Conservation (phyloP, 2,329 filamentous ascomycete species). For the Trichoderma citrinoviride region DNA sequence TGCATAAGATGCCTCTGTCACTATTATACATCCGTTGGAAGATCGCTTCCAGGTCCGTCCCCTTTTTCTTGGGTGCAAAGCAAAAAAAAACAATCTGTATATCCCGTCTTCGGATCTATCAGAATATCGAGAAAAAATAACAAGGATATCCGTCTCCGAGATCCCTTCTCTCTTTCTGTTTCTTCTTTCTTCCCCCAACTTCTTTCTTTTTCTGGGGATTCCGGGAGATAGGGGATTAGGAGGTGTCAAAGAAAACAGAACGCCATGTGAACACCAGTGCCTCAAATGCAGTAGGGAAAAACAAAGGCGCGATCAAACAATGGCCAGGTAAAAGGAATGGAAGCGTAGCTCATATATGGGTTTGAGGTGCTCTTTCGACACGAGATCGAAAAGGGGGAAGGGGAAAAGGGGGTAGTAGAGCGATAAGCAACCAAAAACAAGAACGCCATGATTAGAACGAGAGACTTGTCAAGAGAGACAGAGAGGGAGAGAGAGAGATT, state of each 20-base stretch:
- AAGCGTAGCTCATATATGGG: neutral
- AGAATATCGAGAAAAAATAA: neutral
- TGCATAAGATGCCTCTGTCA: neutral
- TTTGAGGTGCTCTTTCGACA: neutral
- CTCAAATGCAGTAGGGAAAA: neutral
- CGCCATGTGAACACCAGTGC: slow-evolving; percentile 14
- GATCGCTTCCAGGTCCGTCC: neutral
- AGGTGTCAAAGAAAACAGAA: neutral
- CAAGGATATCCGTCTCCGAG: neutral
- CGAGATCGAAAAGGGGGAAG: neutral
- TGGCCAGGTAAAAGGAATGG: neutral
- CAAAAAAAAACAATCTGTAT: slow-evolving; percentile 10
- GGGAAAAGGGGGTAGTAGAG: neutral
- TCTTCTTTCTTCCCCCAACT: neutral
- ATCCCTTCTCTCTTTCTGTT: neutral
- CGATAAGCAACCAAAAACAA: neutral
- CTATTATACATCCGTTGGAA: slow-evolving; percentile 21
- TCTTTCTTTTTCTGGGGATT: neutral
- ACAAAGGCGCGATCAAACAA: neutral
- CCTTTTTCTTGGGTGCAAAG: neutral
- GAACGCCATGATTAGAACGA: neutral
- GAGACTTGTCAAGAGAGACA: neutral
- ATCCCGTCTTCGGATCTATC: neutral
- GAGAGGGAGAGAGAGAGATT: neutral
- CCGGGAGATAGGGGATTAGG: neutral